These are phyloP conservation scores for Diaporthe helianthi DNA, from an alignment of 2,329 filamentous ascomycete species.

Conservation along the genomic window DNA sequence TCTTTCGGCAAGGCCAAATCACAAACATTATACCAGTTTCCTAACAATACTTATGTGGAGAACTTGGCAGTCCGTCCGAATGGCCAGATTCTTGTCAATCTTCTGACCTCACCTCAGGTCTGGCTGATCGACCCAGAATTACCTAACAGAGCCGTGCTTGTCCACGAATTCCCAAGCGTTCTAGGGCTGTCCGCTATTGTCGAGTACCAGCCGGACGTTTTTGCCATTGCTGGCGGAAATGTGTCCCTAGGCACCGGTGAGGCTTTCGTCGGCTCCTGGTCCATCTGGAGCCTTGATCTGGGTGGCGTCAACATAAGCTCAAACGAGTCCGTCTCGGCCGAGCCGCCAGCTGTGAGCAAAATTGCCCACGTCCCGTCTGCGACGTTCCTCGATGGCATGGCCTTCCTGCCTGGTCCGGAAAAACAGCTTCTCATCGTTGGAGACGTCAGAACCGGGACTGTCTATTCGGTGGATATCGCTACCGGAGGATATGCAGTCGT, in stretches of 20 bases:
- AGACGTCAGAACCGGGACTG: conserved; percentile 37
- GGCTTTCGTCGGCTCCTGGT: conserved; percentile 34
- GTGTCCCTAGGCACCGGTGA: conserved; percentile 36
- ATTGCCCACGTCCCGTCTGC: conserved; percentile 37
- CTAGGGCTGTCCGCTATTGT: conserved; percentile 45
- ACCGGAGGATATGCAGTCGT: conserved; percentile 38
- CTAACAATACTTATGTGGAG: conserved; percentile 38
- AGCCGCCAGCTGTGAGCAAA: conserved; percentile 36
- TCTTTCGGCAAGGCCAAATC: background rate
- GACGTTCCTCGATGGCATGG: conserved; percentile 41
- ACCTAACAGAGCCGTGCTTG: conserved; percentile 37
- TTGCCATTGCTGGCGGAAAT: conserved; percentile 42
- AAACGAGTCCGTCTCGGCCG: conserved; percentile 22
- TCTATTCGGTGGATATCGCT: conserved; percentile 38
- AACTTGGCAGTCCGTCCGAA: conserved; percentile 47
- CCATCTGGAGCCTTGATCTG: conserved; percentile 39
- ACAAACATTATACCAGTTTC: conserved; percentile 30
- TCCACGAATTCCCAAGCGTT: conserved; percentile 41
- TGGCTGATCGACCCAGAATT: conserved; percentile 43
- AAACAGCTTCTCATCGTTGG: conserved; percentile 36
- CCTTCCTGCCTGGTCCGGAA: conserved; percentile 32
- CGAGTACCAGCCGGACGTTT: conserved; percentile 43
- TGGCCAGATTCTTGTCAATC: conserved; percentile 45
- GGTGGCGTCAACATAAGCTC: conserved; percentile 37
- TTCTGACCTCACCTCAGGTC: conserved; percentile 43